These are phyloP conservation scores for Chlorella ohadii DNA, from an alignment of 139 green algal species.

Conservation along the genomic window DNA sequence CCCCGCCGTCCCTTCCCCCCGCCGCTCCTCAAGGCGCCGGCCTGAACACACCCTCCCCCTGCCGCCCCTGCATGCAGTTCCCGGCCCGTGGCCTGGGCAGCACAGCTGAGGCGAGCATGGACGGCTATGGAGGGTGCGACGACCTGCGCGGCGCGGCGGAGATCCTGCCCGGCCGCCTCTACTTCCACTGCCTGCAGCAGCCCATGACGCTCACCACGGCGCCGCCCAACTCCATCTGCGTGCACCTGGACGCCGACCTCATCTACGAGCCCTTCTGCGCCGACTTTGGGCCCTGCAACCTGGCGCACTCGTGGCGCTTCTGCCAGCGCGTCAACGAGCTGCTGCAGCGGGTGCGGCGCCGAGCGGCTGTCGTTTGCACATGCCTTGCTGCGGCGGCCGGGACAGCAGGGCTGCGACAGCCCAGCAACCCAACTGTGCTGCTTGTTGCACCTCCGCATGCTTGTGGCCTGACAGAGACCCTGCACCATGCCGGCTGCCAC, in stretches of 20 bases:
- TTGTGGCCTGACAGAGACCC: neutral
- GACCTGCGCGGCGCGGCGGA: conserved; percentile 51
- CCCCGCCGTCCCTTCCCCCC: no score
- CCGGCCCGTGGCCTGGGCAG: neutral
- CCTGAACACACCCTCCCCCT: neutral
- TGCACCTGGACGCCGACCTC: conserved; percentile 48
- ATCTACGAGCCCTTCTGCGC: conserved; percentile 93
- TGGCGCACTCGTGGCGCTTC: conserved; percentile 84
- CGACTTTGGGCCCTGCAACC: conserved; percentile 94
- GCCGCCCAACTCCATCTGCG: conserved; percentile 52
- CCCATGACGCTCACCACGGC: conserved; percentile 43
- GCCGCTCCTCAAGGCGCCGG: no score
- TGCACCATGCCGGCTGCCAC: no score
- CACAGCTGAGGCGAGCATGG: neutral
- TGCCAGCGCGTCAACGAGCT: conserved; percentile 71
- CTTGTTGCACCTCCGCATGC: neutral
- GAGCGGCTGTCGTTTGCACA: no score
- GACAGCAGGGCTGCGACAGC: no score
- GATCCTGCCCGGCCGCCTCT: conserved; percentile 71
- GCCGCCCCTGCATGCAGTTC: neutral
- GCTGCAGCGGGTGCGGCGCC: conserved; percentile 68
- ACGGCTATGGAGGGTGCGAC: conserved; percentile 1
- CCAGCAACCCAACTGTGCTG: no score
- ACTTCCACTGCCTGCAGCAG: conserved; percentile 59
- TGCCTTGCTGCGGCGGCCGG: no score